These are phyloP conservation scores for Sphagnum magellanicum DNA, from an alignment of 228 moss, liverwort and hornwort genomes.

Conservation along the genomic window DNA sequence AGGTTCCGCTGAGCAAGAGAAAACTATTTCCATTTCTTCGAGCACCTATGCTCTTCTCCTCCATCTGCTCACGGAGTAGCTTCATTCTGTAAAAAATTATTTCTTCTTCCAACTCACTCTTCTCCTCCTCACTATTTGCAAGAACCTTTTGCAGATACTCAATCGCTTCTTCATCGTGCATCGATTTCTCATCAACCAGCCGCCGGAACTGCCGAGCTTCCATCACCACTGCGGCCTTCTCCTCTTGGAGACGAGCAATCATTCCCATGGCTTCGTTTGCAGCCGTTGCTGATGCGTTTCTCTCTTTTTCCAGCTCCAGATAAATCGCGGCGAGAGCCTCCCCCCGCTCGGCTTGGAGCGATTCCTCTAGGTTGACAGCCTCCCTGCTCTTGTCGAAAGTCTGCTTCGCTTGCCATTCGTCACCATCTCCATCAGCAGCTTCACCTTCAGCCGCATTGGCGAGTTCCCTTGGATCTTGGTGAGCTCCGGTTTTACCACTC, in stretches of 20 bases:
- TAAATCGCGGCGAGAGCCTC: constrained; percentile 59
- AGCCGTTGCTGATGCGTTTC: constrained; percentile 71
- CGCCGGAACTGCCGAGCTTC: constrained; percentile 84
- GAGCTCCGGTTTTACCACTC: too few species aligned
- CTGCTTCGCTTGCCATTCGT: not conserved
- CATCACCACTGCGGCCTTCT: constrained; percentile 79
- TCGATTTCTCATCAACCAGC: constrained; percentile 77
- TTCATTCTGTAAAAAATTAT: constrained; percentile 39
- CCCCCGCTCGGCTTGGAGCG: constrained; percentile 46
- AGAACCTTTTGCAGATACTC: constrained; percentile 68
- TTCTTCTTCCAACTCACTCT: constrained; percentile 59
- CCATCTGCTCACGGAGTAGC: constrained; percentile 26
- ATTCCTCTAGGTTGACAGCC: constrained; percentile 33
- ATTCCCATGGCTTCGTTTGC: constrained; percentile 98
- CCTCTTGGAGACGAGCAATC: constrained; percentile 90
- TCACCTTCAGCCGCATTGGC: not conserved
- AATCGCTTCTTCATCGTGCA: constrained; percentile 81
- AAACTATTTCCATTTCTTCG: constrained; percentile 4
- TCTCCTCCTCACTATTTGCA: constrained; percentile 57
- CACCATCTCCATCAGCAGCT: not conserved
- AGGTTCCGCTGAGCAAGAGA: constrained; percentile 3
- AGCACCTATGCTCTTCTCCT: constrained; percentile 17
- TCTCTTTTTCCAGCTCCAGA: constrained; percentile 75
- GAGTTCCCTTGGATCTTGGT: too few species aligned
- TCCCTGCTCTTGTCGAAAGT: not conserved